Conservation (phyloP, 2,329 filamentous ascomycete genomes). For the Hymenoscyphus occultus region DNA sequence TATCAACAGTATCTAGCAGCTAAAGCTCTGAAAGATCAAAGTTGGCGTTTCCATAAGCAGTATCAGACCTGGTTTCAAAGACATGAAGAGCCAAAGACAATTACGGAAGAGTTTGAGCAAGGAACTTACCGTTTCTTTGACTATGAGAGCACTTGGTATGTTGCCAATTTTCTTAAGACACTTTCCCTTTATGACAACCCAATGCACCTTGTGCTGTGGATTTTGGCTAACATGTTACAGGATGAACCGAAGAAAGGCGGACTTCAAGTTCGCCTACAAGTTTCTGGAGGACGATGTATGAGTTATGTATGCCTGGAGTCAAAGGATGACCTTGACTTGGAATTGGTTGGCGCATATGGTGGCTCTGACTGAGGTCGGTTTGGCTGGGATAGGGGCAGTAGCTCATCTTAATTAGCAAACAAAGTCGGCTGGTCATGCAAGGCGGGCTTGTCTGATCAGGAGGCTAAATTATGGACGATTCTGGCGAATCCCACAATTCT, state of each 20-base stretch:
- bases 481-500: neutral
- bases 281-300: conserved; percentile 91
- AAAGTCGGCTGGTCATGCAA: conserved; percentile 27
- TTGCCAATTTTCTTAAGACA: conserved; percentile 14
- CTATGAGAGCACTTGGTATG: conserved; percentile 95
- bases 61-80: conserved; percentile 99
- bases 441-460: neutral
- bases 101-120: conserved; percentile 98
- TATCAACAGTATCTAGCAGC: conserved; percentile 95
- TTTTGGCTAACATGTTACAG: conserved; percentile 45
- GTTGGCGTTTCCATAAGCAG: conserved; percentile 99
- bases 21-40: conserved; percentile 96
- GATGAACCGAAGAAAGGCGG: conserved; percentile 98
- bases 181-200: conserved; percentile 11
- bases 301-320: conserved; percentile 56
- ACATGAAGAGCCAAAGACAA: conserved; percentile 96
- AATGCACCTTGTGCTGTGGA: neutral
- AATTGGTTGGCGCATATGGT: conserved; percentile 59
- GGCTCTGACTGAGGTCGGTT: conserved; percentile 64
- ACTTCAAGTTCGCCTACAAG: conserved; percentile 98
- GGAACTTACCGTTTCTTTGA: conserved; percentile 99
- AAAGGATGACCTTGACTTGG: conserved; percentile 64
- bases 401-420: conserved; percentile 33
- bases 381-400: conserved; percentile 41
- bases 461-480: neutral